Evolutionary conservation across 2,329 filamentous ascomycete genomes (phyloP).

Genomic region (Fusarium sambucinum): DNA sequence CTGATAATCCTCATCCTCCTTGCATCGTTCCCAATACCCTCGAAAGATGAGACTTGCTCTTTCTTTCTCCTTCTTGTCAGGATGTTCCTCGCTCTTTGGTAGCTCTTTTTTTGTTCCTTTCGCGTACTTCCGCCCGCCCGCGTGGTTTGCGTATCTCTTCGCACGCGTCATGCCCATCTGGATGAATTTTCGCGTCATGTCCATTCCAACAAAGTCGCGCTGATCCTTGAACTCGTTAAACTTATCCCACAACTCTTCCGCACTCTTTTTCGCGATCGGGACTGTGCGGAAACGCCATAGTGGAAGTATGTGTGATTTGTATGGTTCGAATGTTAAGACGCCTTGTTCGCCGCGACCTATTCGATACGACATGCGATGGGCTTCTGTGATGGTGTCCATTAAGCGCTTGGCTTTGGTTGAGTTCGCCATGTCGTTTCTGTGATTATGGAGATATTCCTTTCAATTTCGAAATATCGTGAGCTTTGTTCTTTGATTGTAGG

Average conservation of each 20-base stretch:
- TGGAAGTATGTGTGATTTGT: conserved; percentile 70
- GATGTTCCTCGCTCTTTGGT: conserved; percentile 26
- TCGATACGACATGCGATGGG: conserved; percentile 57
- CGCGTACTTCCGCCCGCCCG: conserved; percentile 66
- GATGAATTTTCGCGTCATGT: conserved; percentile 73
- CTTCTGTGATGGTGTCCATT: conserved; percentile 22
- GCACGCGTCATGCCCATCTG: conserved; percentile 75
- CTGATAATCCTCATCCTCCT: conserved; percentile 40
- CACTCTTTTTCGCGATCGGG: conserved; percentile 55
- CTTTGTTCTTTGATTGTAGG: not conserved
- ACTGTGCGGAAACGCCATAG: conserved; percentile 66
- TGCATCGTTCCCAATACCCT: conserved; percentile 40
- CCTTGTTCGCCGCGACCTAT: conserved; percentile 71
- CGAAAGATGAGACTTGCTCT: conserved; percentile 39
- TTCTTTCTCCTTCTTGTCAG: conserved; percentile 39
- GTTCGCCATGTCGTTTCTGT: not conserved
- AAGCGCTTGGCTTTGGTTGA: not conserved
- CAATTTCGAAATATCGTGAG: not conserved
- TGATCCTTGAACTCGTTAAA: conserved; percentile 65
- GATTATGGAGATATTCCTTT: accelerated
- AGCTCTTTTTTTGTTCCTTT: conserved; percentile 29
- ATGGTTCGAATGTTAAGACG: conserved; percentile 72
- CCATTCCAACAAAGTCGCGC: conserved; percentile 72
- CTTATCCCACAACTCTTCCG: conserved; percentile 59
- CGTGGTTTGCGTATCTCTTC: conserved; percentile 68